These are phyloP conservation scores for Rubroboletus pulcherrimus DNA, from an alignment of 768 basidiomycete species.

Conservation along the genomic window DNA sequence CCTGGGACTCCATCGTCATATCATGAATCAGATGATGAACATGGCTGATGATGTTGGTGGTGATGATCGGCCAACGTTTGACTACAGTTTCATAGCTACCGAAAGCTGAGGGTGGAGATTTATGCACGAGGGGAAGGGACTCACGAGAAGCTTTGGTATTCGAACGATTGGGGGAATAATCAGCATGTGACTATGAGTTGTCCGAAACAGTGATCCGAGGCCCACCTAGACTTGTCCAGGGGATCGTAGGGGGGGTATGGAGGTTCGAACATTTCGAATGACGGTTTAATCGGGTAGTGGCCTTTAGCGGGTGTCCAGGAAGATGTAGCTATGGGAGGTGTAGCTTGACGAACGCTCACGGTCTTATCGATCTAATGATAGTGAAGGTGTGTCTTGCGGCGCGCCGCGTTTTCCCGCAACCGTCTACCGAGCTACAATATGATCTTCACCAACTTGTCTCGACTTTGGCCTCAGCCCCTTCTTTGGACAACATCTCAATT, in stretches of 20 bases:
- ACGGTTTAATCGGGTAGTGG: background rate
- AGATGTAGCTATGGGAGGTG: background rate
- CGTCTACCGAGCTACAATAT: no score
- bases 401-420: no score
- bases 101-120: background rate
- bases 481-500: no score
- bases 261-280: constrained; percentile 39
- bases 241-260: constrained; percentile 74
- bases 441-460: no score
- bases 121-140: constrained; percentile 11
- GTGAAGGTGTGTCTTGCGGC: background rate
- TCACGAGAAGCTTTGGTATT: constrained; percentile 58
- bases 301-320: background rate
- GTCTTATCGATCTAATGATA: background rate
- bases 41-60: constrained; percentile 75
- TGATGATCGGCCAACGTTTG: constrained; percentile 79
- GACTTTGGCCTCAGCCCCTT: no score
- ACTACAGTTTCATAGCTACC: constrained; percentile 73
- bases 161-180: background rate
- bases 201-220: background rate
- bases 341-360: background rate
- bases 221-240: constrained; percentile 60
- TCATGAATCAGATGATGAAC: constrained; percentile 68
- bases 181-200: background rate
- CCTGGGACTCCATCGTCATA: constrained; percentile 41